A percentile compares a stretch with the other conserved stretches of the same genome.
phyloP scores from a whole-genome alignment of 2,329 filamentous ascomycete genomes.

The Alternaria solani region DNA sequence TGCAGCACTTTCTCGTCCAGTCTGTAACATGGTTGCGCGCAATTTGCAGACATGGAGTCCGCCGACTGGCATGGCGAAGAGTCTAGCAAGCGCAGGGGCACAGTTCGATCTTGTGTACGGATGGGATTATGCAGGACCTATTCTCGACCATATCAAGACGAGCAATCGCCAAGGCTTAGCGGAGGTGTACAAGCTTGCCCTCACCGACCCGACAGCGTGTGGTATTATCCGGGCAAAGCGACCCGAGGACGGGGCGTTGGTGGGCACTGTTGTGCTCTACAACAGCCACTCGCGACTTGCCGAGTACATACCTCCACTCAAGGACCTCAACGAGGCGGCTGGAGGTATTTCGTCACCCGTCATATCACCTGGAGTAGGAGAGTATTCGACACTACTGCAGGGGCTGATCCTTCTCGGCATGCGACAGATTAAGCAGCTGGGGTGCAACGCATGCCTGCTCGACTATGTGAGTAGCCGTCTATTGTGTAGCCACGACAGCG shows the following conservation, averaged over 20 bases:
- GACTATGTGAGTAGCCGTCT: slow-evolving; percentile 72
- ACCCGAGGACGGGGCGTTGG: slow-evolving; percentile 69
- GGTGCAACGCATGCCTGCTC: slow-evolving; percentile 74
- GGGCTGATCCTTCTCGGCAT: slow-evolving; percentile 82
- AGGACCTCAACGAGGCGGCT: slow-evolving; percentile 65
- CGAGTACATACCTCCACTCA: slow-evolving; percentile 73
- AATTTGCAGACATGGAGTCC: slow-evolving; percentile 77
- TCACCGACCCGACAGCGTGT: slow-evolving; percentile 74
- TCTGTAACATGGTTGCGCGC: slow-evolving; percentile 76
- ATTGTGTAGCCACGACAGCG: neutral
- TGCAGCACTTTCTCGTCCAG: slow-evolving; percentile 66
- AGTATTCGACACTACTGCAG: slow-evolving; percentile 77
- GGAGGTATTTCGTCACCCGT: slow-evolving; percentile 84
- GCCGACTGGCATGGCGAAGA: slow-evolving; percentile 78
- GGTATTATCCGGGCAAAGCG: slow-evolving; percentile 85
- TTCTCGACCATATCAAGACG: slow-evolving; percentile 77
- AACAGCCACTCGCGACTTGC: slow-evolving; percentile 73
- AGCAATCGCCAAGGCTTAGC: slow-evolving; percentile 79
- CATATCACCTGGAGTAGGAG: slow-evolving; percentile 71
- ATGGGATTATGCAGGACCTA: slow-evolving; percentile 75
- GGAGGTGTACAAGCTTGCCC: slow-evolving; percentile 79
- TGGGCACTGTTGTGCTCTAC: slow-evolving; percentile 83
- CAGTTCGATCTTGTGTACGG: slow-evolving; percentile 86
- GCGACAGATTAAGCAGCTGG: slow-evolving; percentile 81
- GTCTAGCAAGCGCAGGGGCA: slow-evolving; percentile 74